Base-by-base conservation (phyloP, 176 grass and related monocot genomes). In the Bothriochloa decipiens region DNA sequence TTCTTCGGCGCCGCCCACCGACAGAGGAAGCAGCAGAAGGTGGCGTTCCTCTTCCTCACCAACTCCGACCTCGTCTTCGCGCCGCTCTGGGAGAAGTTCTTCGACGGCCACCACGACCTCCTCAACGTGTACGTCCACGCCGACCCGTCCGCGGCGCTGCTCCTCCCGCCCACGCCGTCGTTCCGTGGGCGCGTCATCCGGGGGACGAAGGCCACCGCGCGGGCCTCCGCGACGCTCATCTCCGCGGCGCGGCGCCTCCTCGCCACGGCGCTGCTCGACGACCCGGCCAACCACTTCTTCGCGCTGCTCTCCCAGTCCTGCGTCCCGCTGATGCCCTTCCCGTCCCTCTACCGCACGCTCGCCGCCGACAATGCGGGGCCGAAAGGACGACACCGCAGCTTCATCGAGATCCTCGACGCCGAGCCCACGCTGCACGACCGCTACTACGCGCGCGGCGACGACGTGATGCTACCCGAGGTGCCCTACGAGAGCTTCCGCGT, bases 21-120 rank as follows among this genome's bases (percentile, higher is more conserved):
- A 23, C 25, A 50, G 25, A 4, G 13, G 70, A n/a, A 7, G 72
- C 61, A 53, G 5, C 77, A 89, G 35, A 36, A 98, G 91, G 92
- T 98, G 76, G 96, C 96, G 2, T 98, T 98, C 83, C 86, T 98
- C 40, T 98, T 98, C 79, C 93, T 98, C 28, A 98, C 91, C 42
- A 92, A 94, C 68, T 88, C 89, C 13, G 85, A 88, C 83, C 77
- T 98, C 83, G 84, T 89, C 47, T 98, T 98, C 85, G 88, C 96
- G 15, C 91, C 96, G 65, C 87, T 98, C 23, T 98, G 96, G 96
- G 96, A 98, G 83, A 87, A 78, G 32, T 98, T 90, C 86, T 94
- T 98, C 81, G 45, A 65, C 4, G 91, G 93, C 0, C 83, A 95
- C 69, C 78, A 83, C 22, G 80, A 39, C n/a, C 87, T 95, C 9